phyloP scores from a whole-genome alignment of 2,329 filamentous ascomycete species.

The Daldinia sp. region DNA sequence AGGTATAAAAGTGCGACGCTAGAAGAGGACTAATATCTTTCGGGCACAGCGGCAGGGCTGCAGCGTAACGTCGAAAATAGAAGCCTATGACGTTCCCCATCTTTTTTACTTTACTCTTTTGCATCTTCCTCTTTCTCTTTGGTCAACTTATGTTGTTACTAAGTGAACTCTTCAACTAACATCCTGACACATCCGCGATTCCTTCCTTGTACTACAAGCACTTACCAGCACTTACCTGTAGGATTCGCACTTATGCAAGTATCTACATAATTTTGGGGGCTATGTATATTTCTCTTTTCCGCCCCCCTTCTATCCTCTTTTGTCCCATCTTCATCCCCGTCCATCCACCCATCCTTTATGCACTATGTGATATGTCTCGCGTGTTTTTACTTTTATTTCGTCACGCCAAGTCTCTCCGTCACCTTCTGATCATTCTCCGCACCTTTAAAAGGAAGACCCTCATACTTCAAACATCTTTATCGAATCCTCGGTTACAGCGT shows the following conservation, averaged over 20 bases:
- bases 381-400: conserved; percentile 4
- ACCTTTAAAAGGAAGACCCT: not conserved
- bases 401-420: conserved; percentile 8
- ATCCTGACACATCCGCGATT: not conserved
- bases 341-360: conserved; percentile 5
- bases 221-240: too few species aligned
- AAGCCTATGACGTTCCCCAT: conserved; percentile 28
- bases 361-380: not conserved
- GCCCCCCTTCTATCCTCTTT: not conserved
- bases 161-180: too few species aligned
- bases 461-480: not conserved
- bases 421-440: not conserved
- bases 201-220: too few species aligned
- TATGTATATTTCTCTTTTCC: conserved; percentile 19
- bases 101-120: not conserved
- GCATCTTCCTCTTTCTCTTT: not conserved
- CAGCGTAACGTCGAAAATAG: conserved; percentile 26
- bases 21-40: conserved; percentile 1
- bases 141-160: too few species aligned
- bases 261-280: conserved; percentile 21
- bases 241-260: not conserved
- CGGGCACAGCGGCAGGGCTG: conserved; percentile 20
- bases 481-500: conserved; percentile 17
- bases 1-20: not conserved
- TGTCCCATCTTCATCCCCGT: not conserved